phyloP scores from a whole-genome alignment of 176 grass and related monocot genomes.

The Elaeis guineensis region DNA sequence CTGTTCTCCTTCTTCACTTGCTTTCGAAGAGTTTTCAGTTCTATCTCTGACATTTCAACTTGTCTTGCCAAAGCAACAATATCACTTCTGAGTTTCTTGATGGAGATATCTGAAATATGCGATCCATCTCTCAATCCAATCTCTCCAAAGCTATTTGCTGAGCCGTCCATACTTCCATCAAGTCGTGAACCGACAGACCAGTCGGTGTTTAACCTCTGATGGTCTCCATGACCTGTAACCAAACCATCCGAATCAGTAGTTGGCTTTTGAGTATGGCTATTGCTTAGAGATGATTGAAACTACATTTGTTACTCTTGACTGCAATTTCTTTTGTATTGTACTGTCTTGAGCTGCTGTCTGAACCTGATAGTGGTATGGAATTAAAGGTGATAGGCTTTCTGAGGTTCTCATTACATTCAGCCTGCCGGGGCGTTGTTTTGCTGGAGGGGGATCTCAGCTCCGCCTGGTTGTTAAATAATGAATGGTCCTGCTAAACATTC shows the following conservation, averaged over 20 bases:
- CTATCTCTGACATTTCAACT: conserved; percentile 71
- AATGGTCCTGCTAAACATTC: conserved; percentile 40
- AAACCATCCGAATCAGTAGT: conserved; percentile 46
- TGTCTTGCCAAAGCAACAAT: conserved; percentile 65
- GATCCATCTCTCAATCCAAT: conserved; percentile 34
- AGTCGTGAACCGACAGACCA: conserved; percentile 70
- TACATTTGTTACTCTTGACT: conserved; percentile 30
- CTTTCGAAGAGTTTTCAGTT: conserved; percentile 80
- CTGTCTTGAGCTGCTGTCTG: conserved; percentile 57
- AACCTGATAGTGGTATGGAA: conserved; percentile 48
- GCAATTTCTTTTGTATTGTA: conserved; percentile 39
- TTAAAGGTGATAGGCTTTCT: conserved; percentile 60
- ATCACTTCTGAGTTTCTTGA: conserved; percentile 66
- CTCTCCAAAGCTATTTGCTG: conserved; percentile 74
- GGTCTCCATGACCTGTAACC: too few relatives aligned
- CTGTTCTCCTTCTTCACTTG: conserved; percentile 76
- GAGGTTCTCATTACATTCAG: conserved; percentile 37
- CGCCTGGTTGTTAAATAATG: conserved; percentile 45
- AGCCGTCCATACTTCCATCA: conserved; percentile 68
- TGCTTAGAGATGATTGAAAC: conserved; percentile 40
- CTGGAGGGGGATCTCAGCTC: conserved; percentile 44
- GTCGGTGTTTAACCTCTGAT: background rate
- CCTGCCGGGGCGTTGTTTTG: conserved; percentile 27
- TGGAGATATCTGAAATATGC: conserved; percentile 39
- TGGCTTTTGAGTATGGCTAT: conserved; percentile 33